Conservation (phyloP, 495 filamentous ascomycete genomes). For the Aspergillus wentii region DNA sequence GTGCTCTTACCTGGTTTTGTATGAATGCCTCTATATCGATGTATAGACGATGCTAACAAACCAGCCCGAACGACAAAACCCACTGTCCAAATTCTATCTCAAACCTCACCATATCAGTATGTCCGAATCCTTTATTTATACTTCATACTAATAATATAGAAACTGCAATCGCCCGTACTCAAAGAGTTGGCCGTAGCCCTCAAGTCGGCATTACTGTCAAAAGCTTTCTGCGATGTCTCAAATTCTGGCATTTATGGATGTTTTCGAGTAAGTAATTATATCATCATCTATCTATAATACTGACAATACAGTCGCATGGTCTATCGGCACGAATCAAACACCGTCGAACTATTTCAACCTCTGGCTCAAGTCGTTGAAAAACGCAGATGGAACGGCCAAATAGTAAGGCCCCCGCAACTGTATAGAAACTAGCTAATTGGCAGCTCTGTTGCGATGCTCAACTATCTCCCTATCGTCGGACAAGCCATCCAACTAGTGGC, state of each 20-base stretch:
- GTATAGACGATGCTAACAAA: background rate
- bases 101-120: constrained; percentile 7
- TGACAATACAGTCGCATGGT: constrained; percentile 10
- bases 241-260: constrained; percentile 12
- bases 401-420: constrained; percentile 5
- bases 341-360: constrained; percentile 15
- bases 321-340: constrained; percentile 5
- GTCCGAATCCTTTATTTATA: too few relatives aligned
- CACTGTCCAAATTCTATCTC: constrained; percentile 8
- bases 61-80: constrained; percentile 9
- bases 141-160: too few relatives aligned
- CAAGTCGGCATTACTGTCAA: constrained; percentile 8
- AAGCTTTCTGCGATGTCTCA: constrained; percentile 9
- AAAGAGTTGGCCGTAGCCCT: constrained; percentile 7
- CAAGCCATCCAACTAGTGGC: constrained; percentile 13
- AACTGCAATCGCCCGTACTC: constrained; percentile 6
- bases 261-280: constrained; percentile 6
- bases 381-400: constrained; percentile 8
- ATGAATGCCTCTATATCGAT: background rate
- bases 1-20: constrained; percentile 11
- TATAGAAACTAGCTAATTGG: background rate
- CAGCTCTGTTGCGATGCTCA: constrained; percentile 12
- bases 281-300: background rate
- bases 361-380: constrained; percentile 12
- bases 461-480: constrained; percentile 12